Evolutionary conservation across 208 protist species (phyloP).

Genomic region (Tritrichomonas foetus): DNA sequence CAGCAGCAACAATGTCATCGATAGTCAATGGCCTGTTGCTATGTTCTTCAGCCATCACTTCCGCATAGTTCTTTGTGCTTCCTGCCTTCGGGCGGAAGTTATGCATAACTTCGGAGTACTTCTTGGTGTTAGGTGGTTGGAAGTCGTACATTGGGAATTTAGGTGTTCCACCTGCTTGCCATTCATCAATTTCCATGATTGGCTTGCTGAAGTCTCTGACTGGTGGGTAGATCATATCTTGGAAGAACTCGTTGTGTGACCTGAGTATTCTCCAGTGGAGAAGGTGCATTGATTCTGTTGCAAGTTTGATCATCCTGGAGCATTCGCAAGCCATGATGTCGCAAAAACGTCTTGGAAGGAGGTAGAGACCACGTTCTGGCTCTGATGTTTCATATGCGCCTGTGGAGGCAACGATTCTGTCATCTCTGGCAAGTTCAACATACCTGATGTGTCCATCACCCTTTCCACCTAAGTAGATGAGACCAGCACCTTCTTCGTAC

Average conservation of each 20-base stretch:
- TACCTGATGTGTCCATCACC: constrained; percentile 31
- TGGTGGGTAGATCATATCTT: not conserved
- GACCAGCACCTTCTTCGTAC: constrained; percentile 18
- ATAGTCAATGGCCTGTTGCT: not conserved
- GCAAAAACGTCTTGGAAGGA: not conserved
- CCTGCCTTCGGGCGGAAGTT: not conserved
- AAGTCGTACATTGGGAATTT: not conserved
- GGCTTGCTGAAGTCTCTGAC: not conserved
- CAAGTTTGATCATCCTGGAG: not conserved
- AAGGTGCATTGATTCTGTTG: constrained; percentile 8
- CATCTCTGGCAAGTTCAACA: not conserved
- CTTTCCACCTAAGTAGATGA: constrained; percentile 28
- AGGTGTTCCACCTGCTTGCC: not conserved
- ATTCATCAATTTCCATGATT: not conserved
- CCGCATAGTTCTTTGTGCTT: not conserved
- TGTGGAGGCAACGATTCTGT: not conserved
- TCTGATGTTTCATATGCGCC: not conserved
- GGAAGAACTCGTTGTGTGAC: constrained; percentile 9
- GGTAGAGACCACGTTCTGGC: not conserved
- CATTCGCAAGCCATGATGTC: constrained; percentile 16
- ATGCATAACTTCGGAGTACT: not conserved
- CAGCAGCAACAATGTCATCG: not conserved
- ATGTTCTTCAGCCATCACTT: not conserved
- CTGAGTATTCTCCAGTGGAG: not conserved
- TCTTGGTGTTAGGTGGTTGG: not conserved